Evolutionary conservation across 2,329 filamentous ascomycete genomes (phyloP).

Genomic region (Botrytis fragariae): DNA sequence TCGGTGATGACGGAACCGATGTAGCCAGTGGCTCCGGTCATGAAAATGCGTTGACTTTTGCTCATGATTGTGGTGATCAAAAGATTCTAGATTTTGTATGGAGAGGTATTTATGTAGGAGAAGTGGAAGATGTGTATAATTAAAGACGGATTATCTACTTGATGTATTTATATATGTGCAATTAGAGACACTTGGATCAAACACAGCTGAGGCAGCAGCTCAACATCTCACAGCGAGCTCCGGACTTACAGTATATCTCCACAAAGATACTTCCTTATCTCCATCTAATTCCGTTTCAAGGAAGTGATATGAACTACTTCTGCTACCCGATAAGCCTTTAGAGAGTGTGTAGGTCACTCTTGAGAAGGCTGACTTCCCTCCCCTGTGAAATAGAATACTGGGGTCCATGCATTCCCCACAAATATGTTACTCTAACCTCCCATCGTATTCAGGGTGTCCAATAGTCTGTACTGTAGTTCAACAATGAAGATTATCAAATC

Average conservation of each 20-base stretch:
- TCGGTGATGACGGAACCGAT: constrained; percentile 41
- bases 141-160: background rate
- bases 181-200: background rate
- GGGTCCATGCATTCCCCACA: background rate
- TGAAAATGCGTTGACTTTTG: constrained; percentile 36
- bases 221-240: background rate
- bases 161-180: background rate
- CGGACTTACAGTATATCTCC: background rate
- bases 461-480: too few relatives aligned
- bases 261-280: background rate
- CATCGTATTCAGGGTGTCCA: background rate
- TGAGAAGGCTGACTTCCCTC: background rate
- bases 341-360: background rate
- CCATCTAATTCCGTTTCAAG: background rate
- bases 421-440: background rate
- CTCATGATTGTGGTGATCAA: background rate
- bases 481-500: too few relatives aligned
- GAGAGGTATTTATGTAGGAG: background rate
- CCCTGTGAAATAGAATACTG: background rate
- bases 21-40: constrained; percentile 45
- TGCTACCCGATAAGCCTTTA: background rate
- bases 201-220: background rate
- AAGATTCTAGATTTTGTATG: background rate
- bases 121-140: background rate
- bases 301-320: background rate